A percentile compares a stretch with the other conserved stretches of the same genome.
Conservation (phyloP, 176 grass and related monocot species). For the Dactylis glomerata region DNA sequence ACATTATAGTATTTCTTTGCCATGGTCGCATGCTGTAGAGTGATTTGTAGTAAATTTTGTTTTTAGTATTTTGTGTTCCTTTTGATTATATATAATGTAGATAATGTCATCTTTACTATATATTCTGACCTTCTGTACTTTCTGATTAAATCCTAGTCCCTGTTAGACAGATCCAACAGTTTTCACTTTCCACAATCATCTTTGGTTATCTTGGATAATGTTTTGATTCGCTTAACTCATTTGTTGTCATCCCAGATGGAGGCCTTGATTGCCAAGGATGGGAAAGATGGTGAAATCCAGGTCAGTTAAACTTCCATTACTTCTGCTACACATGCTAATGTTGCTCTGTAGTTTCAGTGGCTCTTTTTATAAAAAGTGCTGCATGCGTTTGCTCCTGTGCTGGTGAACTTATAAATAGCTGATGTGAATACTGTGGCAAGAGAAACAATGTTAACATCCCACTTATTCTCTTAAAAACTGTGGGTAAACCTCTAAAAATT, state of each 20-base stretch:
- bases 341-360: not conserved
- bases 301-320: conserved; percentile 23
- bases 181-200: not conserved
- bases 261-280: conserved; percentile 66
- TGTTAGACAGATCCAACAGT: not conserved
- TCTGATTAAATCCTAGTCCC: not conserved
- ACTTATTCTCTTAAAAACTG: not conserved
- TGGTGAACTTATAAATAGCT: not conserved
- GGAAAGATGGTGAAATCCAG: conserved; percentile 72
- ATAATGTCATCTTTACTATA: not conserved
- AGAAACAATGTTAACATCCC: not conserved
- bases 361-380: not conserved
- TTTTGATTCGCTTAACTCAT: conserved; percentile 1
- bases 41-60: not conserved
- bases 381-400: not conserved
- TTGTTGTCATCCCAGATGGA: conserved; percentile 43
- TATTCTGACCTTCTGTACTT: not conserved
- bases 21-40: not conserved
- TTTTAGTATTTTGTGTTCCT: not conserved
- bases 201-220: not conserved
- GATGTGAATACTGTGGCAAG: not conserved
- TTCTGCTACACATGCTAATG: not conserved
- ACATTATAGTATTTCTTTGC: not conserved
- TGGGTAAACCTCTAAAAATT: not conserved
- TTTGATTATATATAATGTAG: not conserved